Percentiles rank a stretch among this genome's conserved stretches.
Conservation (phyloP, 257 asterid genomes). For the Ligustrum vulgare region DNA sequence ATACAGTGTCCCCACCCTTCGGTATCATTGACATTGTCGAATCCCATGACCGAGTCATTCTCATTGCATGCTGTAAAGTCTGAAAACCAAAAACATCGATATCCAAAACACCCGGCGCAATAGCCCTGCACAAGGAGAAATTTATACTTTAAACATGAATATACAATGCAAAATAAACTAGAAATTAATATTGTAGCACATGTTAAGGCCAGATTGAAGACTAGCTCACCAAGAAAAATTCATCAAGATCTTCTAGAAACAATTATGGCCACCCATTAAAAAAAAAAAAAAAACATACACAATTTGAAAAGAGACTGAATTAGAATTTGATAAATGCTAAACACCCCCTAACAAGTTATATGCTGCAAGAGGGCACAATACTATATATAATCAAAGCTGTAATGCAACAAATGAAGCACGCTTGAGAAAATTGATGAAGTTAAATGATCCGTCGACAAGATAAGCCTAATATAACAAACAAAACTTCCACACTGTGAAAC, state of each 20-base stretch:
- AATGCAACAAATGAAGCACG: neutral
- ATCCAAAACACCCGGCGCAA: slow-evolving; percentile 68
- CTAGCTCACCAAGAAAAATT: neutral
- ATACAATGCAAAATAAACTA: neutral
- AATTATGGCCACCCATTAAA: neutral
- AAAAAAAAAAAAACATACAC: neutral
- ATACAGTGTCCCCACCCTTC: slow-evolving; percentile 79
- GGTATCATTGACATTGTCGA: slow-evolving; percentile 81
- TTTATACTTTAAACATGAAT: neutral
- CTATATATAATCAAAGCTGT: neutral
- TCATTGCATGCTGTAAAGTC: slow-evolving; percentile 67
- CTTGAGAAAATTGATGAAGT: neutral
- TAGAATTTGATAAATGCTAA: neutral
- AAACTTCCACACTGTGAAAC: slow-evolving; percentile 1
- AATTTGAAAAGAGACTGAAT: neutral
- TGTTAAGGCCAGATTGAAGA: neutral
- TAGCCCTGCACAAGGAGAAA: slow-evolving; percentile 47
- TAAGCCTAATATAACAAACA: neutral
- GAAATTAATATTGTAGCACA: neutral
- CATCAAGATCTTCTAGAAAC: slow-evolving; percentile 4
- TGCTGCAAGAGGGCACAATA: neutral
- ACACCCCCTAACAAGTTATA: neutral
- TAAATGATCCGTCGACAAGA: neutral
- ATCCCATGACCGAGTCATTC: slow-evolving; percentile 88
- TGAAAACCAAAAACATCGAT: slow-evolving; percentile 68